Base-by-base conservation (phyloP, 805 yeast species). In the Hanseniaspora opuntiae region DNA sequence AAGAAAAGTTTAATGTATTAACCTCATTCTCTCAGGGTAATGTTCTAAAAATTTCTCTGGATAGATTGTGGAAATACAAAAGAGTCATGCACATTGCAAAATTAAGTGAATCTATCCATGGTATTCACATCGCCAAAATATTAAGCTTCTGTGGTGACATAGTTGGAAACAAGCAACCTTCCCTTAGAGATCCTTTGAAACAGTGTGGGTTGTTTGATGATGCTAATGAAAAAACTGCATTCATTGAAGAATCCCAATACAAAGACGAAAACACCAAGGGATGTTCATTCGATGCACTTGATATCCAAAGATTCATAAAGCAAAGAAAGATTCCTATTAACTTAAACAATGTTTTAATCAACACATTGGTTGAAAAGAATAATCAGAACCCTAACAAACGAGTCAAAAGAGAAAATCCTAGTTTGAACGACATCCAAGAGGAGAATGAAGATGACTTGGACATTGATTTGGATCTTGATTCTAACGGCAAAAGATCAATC, bases 11-110 rank as follows among this genome's bases (percentile, higher is more conserved):
- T 55, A 53, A 62, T 8, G 67, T 66, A 14, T 56, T 73, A 33
- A 57, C 77, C 28, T 59, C 64, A 11, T 53, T 46, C 17, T 20
- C 55, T 16, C 44, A 55, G 17, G 69, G 73, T 0, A 64, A 70
- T 7, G 46, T 64, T 35, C 73, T 70, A 53, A 71, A 71, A 46
- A 71, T 84, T 19, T 74, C 75, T 37, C 70, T 84, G 50, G 75
- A 77, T 33, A 71, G 93, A 59, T 88, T 76, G 59, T 72, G 84
- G 50, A 82, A 86, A 61, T 68, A 75, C 35, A 72, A 81, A 60
- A 75, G 97, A 58, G 74, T 84, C 11, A 65, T 70, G 45, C 84
- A 84, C 58, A 71, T 93, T 16, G 77, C 71, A 0, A 76, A 77
- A 35, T 73, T 84, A 48, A 84, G 82, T 14, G 71, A 74, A 32